Evolutionary conservation across 192 early-diverging fungal species (phyloP).

Genomic region (Coemansia sp.): DNA sequence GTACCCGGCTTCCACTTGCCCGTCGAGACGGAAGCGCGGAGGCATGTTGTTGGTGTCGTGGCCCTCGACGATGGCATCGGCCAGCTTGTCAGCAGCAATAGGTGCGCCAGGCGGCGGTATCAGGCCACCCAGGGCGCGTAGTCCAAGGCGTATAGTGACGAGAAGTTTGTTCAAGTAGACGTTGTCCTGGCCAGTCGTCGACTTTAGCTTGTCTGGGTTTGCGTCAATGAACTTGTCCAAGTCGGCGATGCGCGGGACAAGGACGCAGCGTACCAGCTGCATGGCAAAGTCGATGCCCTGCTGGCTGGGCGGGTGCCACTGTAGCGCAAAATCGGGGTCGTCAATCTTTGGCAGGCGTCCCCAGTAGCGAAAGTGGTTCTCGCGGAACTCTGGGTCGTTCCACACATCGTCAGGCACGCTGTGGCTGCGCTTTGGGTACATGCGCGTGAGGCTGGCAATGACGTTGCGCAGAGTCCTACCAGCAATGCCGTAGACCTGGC

Average conservation of each 20-base stretch:
- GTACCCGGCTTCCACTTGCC: conserved; percentile 66
- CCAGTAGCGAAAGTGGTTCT: conserved; percentile 77
- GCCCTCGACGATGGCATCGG: conserved; percentile 23
- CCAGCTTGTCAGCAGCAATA: conserved; percentile 8
- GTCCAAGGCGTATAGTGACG: conserved; percentile 13
- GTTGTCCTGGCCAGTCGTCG: conserved; percentile 26
- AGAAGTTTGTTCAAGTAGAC: conserved; percentile 40
- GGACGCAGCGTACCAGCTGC: conserved; percentile 62
- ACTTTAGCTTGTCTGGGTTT: conserved; percentile 3
- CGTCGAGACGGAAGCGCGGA: conserved; percentile 25
- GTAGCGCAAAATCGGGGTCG: conserved; percentile 51
- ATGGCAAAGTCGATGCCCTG: conserved; percentile 71
- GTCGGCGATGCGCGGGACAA: conserved; percentile 42
- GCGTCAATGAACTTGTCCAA: conserved; percentile 24
- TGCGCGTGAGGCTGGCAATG: conserved; percentile 13
- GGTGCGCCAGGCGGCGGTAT: conserved; percentile 30
- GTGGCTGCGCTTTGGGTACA: conserved; percentile 20
- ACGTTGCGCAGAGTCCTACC: conserved; percentile 20
- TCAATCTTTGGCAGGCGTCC: conserved; percentile 62
- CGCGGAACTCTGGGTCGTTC: conserved; percentile 59
- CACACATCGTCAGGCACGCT: conserved; percentile 39
- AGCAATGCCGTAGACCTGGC: conserved; percentile 40
- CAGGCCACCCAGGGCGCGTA: conserved; percentile 30
- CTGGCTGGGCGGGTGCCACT: conserved; percentile 80
- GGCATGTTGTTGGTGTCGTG: conserved; percentile 32